Conservation (phyloP, 1,284 basidiomycete genomes). For the Ganoderma lucidum region DNA sequence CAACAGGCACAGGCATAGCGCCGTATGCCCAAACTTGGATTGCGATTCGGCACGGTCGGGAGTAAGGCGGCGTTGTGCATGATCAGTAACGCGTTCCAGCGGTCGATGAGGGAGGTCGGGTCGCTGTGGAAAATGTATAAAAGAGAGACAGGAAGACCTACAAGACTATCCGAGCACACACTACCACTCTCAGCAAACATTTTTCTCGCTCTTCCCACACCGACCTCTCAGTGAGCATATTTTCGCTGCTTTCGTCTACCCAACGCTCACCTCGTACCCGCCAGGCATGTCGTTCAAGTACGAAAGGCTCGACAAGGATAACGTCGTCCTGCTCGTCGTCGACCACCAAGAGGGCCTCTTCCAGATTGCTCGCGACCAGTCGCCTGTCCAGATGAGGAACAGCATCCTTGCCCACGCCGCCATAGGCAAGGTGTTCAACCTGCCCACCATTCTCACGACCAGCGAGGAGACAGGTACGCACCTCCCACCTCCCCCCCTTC, state of each 20-base stretch:
- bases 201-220: background rate
- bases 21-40: background rate
- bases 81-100: background rate
- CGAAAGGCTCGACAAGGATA: constrained; percentile 53
- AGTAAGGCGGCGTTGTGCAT: background rate
- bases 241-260: background rate
- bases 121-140: background rate
- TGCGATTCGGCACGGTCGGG: background rate
- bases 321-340: constrained; percentile 51
- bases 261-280: background rate
- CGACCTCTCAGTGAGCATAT: background rate
- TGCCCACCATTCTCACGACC: constrained; percentile 55
- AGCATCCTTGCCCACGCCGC: constrained; percentile 56
- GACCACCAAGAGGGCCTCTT: constrained; percentile 58
- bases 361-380: constrained; percentile 50
- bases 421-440: constrained; percentile 51
- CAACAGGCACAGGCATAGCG: background rate
- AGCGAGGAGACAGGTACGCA: constrained; percentile 50
- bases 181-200: background rate
- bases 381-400: constrained; percentile 49
- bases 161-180: background rate
- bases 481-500: background rate
- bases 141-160: background rate
- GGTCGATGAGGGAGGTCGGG: background rate
- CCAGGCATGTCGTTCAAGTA: constrained; percentile 38